Evolutionary conservation across 352 stramenopile genomes (phyloP).

Genomic region (Pythium rhizo-oryzae): DNA sequence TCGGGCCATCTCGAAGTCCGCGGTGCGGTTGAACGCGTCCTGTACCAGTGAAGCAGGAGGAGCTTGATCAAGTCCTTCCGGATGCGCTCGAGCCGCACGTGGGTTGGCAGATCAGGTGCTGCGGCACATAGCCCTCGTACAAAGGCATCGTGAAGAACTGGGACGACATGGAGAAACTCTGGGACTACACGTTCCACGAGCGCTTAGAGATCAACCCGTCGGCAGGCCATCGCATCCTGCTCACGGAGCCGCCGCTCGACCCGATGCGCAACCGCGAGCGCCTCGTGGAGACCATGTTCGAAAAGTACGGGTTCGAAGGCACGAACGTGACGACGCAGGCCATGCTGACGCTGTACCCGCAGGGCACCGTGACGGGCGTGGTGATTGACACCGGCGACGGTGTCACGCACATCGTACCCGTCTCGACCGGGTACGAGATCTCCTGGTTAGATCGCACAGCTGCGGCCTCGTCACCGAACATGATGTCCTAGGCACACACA

Average conservation of each 20-base stretch:
- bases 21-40: conserved; percentile 91
- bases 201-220: conserved; percentile 74
- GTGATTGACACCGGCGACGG: conserved; percentile 94
- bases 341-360: conserved; percentile 94
- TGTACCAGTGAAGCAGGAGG: conserved; percentile 90
- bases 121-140: too few relatives aligned
- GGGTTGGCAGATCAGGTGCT: too few relatives aligned
- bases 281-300: conserved; percentile 93
- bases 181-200: conserved; percentile 97
- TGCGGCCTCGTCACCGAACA: conserved; percentile 94
- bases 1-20: conserved; percentile 93
- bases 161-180: conserved; percentile 97
- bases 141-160: conserved; percentile 97
- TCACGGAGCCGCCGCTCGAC: conserved; percentile 94
- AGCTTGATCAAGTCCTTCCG: conserved; percentile 96
- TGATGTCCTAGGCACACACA: conserved; percentile 84
- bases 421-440: too few relatives aligned
- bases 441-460: conserved; percentile 84
- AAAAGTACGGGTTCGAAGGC: conserved; percentile 92
- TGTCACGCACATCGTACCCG: conserved; percentile 93
- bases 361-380: conserved; percentile 89
- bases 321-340: conserved; percentile 92
- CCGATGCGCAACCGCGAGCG: conserved; percentile 91
- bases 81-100: too few relatives aligned
- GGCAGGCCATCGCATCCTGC: conserved; percentile 84